Evolutionary conservation across 2,329 filamentous ascomycete genomes (phyloP).

Genomic region (Pseudogymnoascus sp.): DNA sequence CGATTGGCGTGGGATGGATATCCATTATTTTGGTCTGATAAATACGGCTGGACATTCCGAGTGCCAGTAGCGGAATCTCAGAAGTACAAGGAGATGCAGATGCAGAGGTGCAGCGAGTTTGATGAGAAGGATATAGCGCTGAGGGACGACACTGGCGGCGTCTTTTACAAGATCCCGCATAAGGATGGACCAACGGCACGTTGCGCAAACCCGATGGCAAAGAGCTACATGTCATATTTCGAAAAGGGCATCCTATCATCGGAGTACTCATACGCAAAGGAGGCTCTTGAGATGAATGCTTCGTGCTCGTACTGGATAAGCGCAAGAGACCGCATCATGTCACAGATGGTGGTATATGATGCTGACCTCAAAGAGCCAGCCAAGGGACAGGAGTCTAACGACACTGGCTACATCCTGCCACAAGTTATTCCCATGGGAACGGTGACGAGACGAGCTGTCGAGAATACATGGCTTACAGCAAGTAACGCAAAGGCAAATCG

Average conservation of each 20-base stretch:
- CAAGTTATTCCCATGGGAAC: conserved; percentile 98
- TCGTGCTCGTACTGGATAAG: conserved; percentile 99
- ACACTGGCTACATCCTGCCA: conserved; percentile 77
- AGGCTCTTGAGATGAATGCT: conserved; percentile 95
- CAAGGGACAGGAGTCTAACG: conserved; percentile 17
- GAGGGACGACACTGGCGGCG: conserved; percentile 53
- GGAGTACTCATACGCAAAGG: conserved; percentile 82
- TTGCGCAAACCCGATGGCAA: conserved; percentile 82
- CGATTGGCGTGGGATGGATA: conserved; percentile 82
- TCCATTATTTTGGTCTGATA: conserved; percentile 87
- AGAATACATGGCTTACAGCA: conserved; percentile 97
- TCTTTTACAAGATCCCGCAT: conserved; percentile 91
- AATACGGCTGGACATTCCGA: conserved; percentile 86
- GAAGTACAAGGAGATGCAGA: conserved; percentile 62
- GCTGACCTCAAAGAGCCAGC: conserved; percentile 40
- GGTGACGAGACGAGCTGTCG: conserved; percentile 85
- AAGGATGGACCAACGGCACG: conserved; percentile 84
- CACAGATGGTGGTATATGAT: conserved; percentile 90
- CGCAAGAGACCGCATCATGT: conserved; percentile 82
- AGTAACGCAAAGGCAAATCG: conserved; percentile 95
- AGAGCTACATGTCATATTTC: conserved; percentile 83
- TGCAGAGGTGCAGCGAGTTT: conserved; percentile 65
- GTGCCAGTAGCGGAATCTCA: conserved; percentile 54
- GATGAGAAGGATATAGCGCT: conserved; percentile 62
- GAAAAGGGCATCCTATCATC: conserved; percentile 83